A percentile compares a stretch with the other conserved stretches of the same genome.
phyloP scores from a whole-genome alignment of 441 rosid species.

The Euphorbia celastroides region DNA sequence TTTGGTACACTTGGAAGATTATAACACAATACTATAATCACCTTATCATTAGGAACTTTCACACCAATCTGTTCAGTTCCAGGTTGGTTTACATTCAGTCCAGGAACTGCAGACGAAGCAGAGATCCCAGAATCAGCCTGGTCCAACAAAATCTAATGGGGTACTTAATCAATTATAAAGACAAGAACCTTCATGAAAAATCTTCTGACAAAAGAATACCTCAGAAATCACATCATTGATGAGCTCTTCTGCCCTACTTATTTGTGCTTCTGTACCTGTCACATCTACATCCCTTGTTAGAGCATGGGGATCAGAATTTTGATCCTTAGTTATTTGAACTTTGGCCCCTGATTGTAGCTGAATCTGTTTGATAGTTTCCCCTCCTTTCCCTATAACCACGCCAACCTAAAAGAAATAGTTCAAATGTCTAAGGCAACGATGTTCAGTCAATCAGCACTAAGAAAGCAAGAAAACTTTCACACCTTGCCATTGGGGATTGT shows the following conservation, averaged over 20 bases:
- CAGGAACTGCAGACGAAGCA: slow-evolving; percentile 17
- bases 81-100: slow-evolving; percentile 13
- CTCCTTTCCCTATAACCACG: slow-evolving; percentile 27
- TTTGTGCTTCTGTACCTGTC: slow-evolving; percentile 24
- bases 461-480: neutral
- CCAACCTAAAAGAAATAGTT: slow-evolving; percentile 18
- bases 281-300: slow-evolving; percentile 27
- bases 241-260: slow-evolving; percentile 26
- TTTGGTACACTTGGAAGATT: neutral
- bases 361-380: slow-evolving; percentile 24
- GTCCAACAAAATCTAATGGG: slow-evolving; percentile 1
- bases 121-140: slow-evolving; percentile 24
- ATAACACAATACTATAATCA: neutral
- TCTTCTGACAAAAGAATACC: slow-evolving; percentile 11
- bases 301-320: slow-evolving; percentile 28
- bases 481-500: slow-evolving; percentile 29
- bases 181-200: neutral
- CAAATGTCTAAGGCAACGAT: neutral
- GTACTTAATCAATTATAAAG: neutral
- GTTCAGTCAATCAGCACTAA: neutral
- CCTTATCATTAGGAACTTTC: slow-evolving; percentile 29
- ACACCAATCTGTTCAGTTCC: slow-evolving; percentile 22
- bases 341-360: slow-evolving; percentile 27
- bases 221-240: slow-evolving; percentile 25
- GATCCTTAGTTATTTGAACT: slow-evolving; percentile 27